A percentile compares a stretch with the other conserved stretches of the same genome.
phyloP scores from a whole-genome alignment of 768 basidiomycete species.

The Lactarius tabidus region DNA sequence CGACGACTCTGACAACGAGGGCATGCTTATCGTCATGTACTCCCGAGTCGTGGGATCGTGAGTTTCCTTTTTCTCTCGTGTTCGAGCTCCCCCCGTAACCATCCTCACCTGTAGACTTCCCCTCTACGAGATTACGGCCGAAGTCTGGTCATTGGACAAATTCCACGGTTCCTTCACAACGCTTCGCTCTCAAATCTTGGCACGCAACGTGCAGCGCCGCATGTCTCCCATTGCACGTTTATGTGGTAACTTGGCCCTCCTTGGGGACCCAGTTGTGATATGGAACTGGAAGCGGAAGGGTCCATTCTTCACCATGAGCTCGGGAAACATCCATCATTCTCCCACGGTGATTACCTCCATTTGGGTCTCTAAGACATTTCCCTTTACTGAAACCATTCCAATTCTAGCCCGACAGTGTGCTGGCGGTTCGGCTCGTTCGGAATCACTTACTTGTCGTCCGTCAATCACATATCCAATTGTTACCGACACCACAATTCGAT shows the following conservation, averaged over 20 bases:
- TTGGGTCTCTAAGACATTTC: not conserved
- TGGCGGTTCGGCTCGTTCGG: slow-evolving; percentile 31
- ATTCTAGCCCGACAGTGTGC: slow-evolving; percentile 26
- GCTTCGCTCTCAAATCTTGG: slow-evolving; percentile 10
- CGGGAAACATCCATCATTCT: slow-evolving; percentile 18
- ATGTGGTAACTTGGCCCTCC: slow-evolving; percentile 22
- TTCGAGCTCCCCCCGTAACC: not conserved
- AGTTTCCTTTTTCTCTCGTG: not conserved
- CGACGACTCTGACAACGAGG: slow-evolving; percentile 30
- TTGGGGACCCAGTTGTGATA: slow-evolving; percentile 24
- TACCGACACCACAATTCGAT: slow-evolving; percentile 26
- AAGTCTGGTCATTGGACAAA: slow-evolving; percentile 31
- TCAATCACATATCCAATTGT: slow-evolving; percentile 29
- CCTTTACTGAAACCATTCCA: not conserved
- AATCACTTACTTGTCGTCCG: slow-evolving; percentile 31
- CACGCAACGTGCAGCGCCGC: slow-evolving; percentile 6
- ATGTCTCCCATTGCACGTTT: slow-evolving; percentile 19
- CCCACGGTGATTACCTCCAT: slow-evolving; percentile 20
- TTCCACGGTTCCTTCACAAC: slow-evolving; percentile 32
- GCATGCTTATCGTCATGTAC: slow-evolving; percentile 28
- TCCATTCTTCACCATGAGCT: slow-evolving; percentile 21
- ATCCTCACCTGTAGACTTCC: not conserved
- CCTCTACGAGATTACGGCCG: slow-evolving; percentile 17
- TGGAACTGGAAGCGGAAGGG: slow-evolving; percentile 25
- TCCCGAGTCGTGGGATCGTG: slow-evolving; percentile 6